Percentiles rank a stretch among this genome's conserved stretches.
phyloP scores from a whole-genome alignment of 768 basidiomycete species.

The Obba rivulosa region DNA sequence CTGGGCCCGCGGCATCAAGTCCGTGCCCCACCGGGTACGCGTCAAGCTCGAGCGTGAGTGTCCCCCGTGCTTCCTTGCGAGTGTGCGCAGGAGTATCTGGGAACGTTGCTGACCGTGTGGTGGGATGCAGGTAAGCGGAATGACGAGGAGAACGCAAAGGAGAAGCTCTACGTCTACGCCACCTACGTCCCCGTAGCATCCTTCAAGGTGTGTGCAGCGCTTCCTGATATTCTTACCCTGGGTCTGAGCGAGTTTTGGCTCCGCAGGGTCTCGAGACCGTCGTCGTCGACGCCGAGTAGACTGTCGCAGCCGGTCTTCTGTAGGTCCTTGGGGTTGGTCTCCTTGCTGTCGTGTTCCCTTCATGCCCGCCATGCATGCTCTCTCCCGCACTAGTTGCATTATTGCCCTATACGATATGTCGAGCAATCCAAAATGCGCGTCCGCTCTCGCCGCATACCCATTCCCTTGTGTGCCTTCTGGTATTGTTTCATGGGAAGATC shows the following conservation, averaged over 20 bases:
- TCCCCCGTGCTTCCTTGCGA: conserved; percentile 13
- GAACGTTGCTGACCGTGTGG: conserved; percentile 2
- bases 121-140: conserved; percentile 80
- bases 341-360: conserved; percentile 9
- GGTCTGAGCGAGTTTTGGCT: conserved; percentile 3
- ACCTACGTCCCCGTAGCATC: conserved; percentile 68
- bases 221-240: conserved; percentile 8
- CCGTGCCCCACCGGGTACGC: conserved; percentile 85
- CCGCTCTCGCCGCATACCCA: background rate
- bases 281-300: conserved; percentile 76
- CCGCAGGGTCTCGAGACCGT: conserved; percentile 78
- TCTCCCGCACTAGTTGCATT: conserved; percentile 13
- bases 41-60: conserved; percentile 92
- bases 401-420: conserved; percentile 24
- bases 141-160: conserved; percentile 98
- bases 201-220: conserved; percentile 67
- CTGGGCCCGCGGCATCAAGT: conserved; percentile 93
- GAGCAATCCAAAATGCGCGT: conserved; percentile 17
- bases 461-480: background rate
- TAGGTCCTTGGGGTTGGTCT: conserved; percentile 12
- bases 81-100: background rate
- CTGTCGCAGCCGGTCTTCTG: conserved; percentile 10
- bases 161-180: conserved; percentile 94
- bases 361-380: conserved; percentile 22
- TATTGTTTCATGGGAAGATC: no score